A percentile compares a stretch with the other conserved stretches of the same genome.
phyloP scores from a whole-genome alignment of 345 rosid genomes.

The Aquilaria sinensis region DNA sequence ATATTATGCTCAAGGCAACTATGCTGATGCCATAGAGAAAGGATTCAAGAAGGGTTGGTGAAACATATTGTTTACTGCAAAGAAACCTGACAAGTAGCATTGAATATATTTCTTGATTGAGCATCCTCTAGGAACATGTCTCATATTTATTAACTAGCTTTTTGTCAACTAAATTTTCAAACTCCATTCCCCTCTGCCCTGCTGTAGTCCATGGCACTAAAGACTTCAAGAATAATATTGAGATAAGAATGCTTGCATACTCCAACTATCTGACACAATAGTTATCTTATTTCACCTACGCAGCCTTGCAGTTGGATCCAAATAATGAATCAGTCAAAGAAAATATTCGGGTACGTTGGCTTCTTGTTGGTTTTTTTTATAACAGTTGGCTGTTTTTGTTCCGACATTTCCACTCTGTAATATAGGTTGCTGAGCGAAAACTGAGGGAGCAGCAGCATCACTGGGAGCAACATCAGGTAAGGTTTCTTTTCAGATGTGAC shows the following conservation, averaged over 20 bases:
- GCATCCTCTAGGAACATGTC: no score
- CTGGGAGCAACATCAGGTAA: constrained; percentile 50
- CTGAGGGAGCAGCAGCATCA: constrained; percentile 49
- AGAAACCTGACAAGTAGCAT: not conserved
- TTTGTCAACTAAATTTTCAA: not conserved
- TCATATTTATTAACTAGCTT: not conserved
- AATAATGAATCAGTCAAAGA: constrained; percentile 64
- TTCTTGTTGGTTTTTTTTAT: not conserved
- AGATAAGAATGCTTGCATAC: no score
- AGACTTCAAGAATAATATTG: no score
- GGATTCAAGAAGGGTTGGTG: constrained; percentile 80
- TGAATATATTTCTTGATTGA: not conserved
- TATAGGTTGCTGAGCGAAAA: constrained; percentile 65
- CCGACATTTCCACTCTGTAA: constrained; percentile 15
- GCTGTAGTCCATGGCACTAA: not conserved
- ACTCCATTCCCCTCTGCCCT: not conserved
- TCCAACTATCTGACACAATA: constrained; percentile 1
- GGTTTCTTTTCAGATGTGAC: constrained; percentile 5
- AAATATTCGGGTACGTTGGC: constrained; percentile 57
- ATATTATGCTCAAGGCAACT: constrained; percentile 72
- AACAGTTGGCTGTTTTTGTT: not conserved
- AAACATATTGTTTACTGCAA: constrained; percentile 7
- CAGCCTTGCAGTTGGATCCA: constrained; percentile 85
- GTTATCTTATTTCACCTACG: constrained; percentile 15
- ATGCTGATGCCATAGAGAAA: constrained; percentile 68